phyloP scores from a whole-genome alignment of 257 asterid genomes.

The Solanum bukasovii region DNA sequence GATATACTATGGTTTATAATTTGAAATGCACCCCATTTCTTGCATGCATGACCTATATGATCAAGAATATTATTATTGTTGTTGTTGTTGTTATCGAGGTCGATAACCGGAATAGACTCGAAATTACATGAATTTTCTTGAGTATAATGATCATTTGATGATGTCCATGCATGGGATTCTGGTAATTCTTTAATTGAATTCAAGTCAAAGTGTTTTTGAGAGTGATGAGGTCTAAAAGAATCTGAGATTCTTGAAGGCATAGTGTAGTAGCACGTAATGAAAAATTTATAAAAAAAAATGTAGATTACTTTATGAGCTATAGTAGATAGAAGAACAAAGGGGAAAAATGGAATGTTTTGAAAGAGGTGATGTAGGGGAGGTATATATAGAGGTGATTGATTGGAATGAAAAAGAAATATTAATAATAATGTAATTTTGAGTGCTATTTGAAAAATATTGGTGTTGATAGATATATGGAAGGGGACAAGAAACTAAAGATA shows the following conservation, averaged over 20 bases:
- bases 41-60: slow-evolving; percentile 80
- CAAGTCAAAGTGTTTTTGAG: slow-evolving; percentile 40
- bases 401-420: not conserved
- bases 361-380: not conserved
- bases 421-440: not conserved
- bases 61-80: slow-evolving; percentile 26
- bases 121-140: not conserved
- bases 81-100: slow-evolving; percentile 13
- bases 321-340: not conserved
- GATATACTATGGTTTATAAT: slow-evolving; percentile 48
- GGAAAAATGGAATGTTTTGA: not conserved
- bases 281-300: not conserved
- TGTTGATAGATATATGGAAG: not conserved
- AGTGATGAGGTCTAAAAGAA: slow-evolving; percentile 1
- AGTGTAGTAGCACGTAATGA: not conserved
- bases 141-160: slow-evolving; percentile 7
- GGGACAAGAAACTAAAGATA: slow-evolving; percentile 11
- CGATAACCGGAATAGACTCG: slow-evolving; percentile 51
- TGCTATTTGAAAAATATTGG: not conserved
- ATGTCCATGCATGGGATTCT: slow-evolving; percentile 81
- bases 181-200: slow-evolving; percentile 57
- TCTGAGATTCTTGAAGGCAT: slow-evolving; percentile 51
- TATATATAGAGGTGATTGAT: slow-evolving; percentile 2
- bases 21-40: slow-evolving; percentile 77
- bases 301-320: not conserved